phyloP scores from a whole-genome alignment of 139 green algal genomes.

The Dunaliella sp. region DNA sequence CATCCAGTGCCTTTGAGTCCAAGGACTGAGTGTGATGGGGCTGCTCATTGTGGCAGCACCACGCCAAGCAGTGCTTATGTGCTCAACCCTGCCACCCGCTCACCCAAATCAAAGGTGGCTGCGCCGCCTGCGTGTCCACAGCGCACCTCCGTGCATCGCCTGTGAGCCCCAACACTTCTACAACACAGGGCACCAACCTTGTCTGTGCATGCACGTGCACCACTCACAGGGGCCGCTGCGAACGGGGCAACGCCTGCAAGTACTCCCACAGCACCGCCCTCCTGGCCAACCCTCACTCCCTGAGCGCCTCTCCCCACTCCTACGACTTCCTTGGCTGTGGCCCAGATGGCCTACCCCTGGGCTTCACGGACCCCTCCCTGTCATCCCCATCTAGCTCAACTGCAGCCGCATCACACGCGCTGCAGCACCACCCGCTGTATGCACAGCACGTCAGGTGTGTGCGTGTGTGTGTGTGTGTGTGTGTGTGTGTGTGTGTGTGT shows the following conservation, averaged over 20 bases:
- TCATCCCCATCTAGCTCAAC: not conserved
- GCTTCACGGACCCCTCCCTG: not conserved
- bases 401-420: not conserved
- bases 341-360: not conserved
- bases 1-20: too few relatives aligned
- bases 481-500: too few relatives aligned
- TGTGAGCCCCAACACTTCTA: not conserved
- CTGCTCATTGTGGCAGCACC: too few relatives aligned
- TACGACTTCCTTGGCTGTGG: not conserved
- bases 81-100: too few relatives aligned
- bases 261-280: slow-evolving; percentile 79
- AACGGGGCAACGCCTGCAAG: slow-evolving; percentile 64
- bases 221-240: slow-evolving; percentile 63
- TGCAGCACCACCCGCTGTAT: not conserved
- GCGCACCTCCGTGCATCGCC: not conserved
- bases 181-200: not conserved
- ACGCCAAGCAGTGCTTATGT: too few relatives aligned
- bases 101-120: too few relatives aligned
- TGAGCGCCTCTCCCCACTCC: not conserved
- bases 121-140: too few relatives aligned
- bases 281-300: slow-evolving; percentile 17
- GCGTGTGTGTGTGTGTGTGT: too few relatives aligned
- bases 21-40: too few relatives aligned
- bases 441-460: too few relatives aligned
- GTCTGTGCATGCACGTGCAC: too few relatives aligned